Base-by-base conservation (phyloP, 176 grass and related monocot genomes). In the Elaeis guineensis region DNA sequence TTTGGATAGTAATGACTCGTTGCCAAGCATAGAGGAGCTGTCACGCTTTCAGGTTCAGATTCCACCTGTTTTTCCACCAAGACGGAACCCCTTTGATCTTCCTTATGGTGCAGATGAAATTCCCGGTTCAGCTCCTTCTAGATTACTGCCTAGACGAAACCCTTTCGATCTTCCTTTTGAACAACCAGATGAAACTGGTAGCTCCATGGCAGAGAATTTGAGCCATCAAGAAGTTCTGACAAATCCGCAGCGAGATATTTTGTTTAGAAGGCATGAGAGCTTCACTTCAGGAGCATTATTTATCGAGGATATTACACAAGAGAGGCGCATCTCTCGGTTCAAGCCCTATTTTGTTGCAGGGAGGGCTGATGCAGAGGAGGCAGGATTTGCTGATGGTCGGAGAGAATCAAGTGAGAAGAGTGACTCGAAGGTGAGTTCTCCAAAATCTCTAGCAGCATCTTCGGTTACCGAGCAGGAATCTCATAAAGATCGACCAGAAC, bases 41-140 rank as follows among this genome's bases (percentile, higher is more conserved):
- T 81, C 77, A 32, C 67, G 77, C 9, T 77, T 73, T 59, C 63
- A 80, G 62, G 69, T 63, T 60, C 56, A 57, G 21, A 58, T 62
- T 16, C 19, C 58, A 32, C 19, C 50, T 17, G 19, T 84, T 67
- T 81, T 70, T 52, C 77, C 81, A 55, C 74, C 81, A 51, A 75
- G 74, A 52, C 64, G 19, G 5, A 82, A 81, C 68, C 74, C 81
- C 50, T 81, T 84, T 24, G 65, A 84, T 61, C 58, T 81, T 72
- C 86, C 74, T 17, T 85, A 72, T 55, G 49, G 75, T 69, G 72
- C 80, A 71, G 78, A 85, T 57, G 83, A 81, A 23, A 78, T 85
- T 26, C 77, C 78, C 2, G 81, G 78, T 30, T 89, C 86, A 3
- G 78, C 86, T 18, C 81, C 86, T 12, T 76, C 81, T 50, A 52